These are phyloP conservation scores for Bacidia rubella DNA, from an alignment of 495 filamentous ascomycete species.

Conservation along the genomic window DNA sequence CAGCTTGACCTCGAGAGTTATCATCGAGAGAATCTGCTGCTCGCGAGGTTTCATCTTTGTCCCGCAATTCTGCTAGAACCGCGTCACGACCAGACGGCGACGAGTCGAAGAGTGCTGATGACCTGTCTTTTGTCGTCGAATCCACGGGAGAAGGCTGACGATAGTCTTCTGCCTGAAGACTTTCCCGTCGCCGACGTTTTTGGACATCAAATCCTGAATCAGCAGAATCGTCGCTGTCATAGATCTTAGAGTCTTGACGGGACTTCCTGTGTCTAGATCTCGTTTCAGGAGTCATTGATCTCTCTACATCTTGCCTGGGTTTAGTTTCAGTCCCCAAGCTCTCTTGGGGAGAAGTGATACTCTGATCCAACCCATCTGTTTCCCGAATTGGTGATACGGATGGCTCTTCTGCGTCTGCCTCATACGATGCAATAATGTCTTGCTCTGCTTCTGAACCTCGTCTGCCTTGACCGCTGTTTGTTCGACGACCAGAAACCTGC, in stretches of 20 bases:
- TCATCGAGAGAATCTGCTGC: neutral
- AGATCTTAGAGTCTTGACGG: conserved; percentile 5
- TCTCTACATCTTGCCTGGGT: neutral
- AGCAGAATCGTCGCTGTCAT: conserved; percentile 15
- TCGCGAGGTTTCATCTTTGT: neutral
- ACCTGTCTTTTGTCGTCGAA: conserved; percentile 38
- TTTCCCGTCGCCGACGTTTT: conserved; percentile 6
- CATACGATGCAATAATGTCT: conserved; percentile 1
- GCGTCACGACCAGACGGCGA: conserved; percentile 32
- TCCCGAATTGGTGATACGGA: neutral
- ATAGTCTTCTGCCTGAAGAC: conserved; percentile 10
- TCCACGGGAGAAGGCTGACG: conserved; percentile 32
- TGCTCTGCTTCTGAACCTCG: neutral
- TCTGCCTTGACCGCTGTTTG: neutral
- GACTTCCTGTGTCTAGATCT: conserved; percentile 1
- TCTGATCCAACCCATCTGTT: neutral
- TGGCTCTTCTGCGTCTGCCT: neutral
- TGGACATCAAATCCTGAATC: conserved; percentile 16
- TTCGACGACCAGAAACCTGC: neutral
- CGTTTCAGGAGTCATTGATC: neutral
- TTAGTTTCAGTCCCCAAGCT: neutral
- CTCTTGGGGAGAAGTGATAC: neutral
- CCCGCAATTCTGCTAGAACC: neutral
- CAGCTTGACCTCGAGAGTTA: neutral
- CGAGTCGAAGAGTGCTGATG: conserved; percentile 39